phyloP scores from a whole-genome alignment of 2,329 filamentous ascomycete genomes.

The Sclerotiophoma versabilis region DNA sequence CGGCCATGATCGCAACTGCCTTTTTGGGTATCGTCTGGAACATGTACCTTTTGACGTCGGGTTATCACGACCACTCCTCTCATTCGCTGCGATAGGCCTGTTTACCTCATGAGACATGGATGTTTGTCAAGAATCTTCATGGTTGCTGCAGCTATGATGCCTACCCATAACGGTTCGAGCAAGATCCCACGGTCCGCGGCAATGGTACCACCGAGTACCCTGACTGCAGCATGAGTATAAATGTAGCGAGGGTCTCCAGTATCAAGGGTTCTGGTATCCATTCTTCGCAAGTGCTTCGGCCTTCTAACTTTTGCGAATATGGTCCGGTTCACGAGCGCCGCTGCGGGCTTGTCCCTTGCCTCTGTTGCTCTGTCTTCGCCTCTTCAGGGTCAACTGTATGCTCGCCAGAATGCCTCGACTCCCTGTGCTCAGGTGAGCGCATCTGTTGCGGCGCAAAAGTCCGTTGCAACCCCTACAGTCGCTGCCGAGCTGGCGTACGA shows the following conservation, averaged over 20 bases:
- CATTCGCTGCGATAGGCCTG: conserved; percentile 21
- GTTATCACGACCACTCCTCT: conserved; percentile 15
- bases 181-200: conserved; percentile 14
- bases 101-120: conserved; percentile 22
- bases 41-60: conserved; percentile 14
- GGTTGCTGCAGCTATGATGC: conserved; percentile 28
- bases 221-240: conserved; percentile 17
- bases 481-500: conserved; percentile 55
- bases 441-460: conserved; percentile 33
- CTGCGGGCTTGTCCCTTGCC: conserved; percentile 37
- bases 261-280: neutral
- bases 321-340: conserved; percentile 30
- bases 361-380: conserved; percentile 38
- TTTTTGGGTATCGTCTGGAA: conserved; percentile 13
- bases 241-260: conserved; percentile 3
- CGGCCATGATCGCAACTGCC: conserved; percentile 18
- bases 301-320: conserved; percentile 21
- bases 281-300: conserved; percentile 8
- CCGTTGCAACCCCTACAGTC: conserved; percentile 48
- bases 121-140: conserved; percentile 8
- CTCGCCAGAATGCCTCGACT: conserved; percentile 38
- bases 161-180: conserved; percentile 14
- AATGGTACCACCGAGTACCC: conserved; percentile 1
- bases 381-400: conserved; percentile 27
- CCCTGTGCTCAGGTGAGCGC: conserved; percentile 45